Evolutionary conservation across 148 eudicot genomes (phyloP).

Genomic region (Chenopodium quinoa): DNA sequence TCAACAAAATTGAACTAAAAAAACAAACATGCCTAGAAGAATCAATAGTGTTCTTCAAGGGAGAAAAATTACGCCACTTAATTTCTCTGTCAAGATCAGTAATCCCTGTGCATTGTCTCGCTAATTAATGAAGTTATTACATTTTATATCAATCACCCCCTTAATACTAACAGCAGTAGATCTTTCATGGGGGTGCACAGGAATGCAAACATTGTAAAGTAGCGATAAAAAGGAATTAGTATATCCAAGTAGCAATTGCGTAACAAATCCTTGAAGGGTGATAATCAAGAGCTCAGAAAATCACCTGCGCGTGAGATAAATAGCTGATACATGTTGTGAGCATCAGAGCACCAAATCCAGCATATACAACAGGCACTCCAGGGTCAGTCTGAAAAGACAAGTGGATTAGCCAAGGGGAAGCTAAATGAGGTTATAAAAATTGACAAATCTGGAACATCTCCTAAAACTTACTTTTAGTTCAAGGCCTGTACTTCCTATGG

Average conservation of each 20-base stretch:
- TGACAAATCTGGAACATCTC: neutral
- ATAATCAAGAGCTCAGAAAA: neutral
- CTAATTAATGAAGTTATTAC: neutral
- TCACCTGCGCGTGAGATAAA: conserved; percentile 90
- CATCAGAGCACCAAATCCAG: conserved; percentile 95
- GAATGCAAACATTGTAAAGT: neutral
- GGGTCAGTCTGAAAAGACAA: conserved; percentile 73
- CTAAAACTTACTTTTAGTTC: conserved; percentile 60
- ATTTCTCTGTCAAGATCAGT: neutral
- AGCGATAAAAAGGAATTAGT: neutral
- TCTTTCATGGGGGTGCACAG: neutral
- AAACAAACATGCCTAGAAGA: neutral
- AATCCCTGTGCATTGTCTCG: neutral
- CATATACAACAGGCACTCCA: conserved; percentile 89
- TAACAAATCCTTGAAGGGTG: neutral
- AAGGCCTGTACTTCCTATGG: conserved; percentile 94
- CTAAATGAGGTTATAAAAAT: neutral
- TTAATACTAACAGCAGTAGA: neutral
- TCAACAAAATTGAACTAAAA: neutral
- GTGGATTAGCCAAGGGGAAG: conserved; percentile 15
- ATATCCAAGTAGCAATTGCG: conserved; percentile 1
- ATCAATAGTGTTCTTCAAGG: neutral
- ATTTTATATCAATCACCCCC: neutral
- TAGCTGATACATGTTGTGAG: conserved; percentile 94
- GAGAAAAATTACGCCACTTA: neutral